Evolutionary conservation across 352 stramenopile species (phyloP).

Genomic region (Phytopythium chamaehyphon): DNA sequence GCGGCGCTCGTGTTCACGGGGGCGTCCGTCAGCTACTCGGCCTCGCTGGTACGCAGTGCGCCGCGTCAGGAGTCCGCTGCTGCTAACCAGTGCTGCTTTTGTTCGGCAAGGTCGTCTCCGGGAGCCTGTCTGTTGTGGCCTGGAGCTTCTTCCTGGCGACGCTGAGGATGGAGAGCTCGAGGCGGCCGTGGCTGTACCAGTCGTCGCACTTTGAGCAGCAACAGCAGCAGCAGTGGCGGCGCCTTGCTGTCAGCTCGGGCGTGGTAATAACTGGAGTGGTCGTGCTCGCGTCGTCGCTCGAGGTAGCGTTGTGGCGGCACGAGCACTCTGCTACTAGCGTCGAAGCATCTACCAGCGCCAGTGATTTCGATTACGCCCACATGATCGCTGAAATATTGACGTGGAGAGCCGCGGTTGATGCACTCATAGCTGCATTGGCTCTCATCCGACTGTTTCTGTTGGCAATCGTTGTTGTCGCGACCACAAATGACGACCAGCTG

Average conservation of each 20-base stretch:
- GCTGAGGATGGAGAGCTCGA: conserved; percentile 3
- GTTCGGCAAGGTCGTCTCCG: background rate
- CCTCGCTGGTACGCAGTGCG: background rate
- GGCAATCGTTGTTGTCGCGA: background rate
- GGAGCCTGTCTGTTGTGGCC: conserved; percentile 1
- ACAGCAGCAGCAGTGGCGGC: conserved; percentile 1
- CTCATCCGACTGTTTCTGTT: background rate
- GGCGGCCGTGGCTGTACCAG: conserved; percentile 2
- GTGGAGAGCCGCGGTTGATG: conserved; percentile 3
- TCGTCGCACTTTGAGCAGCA: background rate
- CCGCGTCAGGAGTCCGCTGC: background rate
- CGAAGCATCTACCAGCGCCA: background rate
- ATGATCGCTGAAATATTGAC: background rate
- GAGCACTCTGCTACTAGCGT: background rate
- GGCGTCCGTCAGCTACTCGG: background rate
- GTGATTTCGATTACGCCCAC: background rate
- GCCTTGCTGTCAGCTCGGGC: background rate
- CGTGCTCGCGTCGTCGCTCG: background rate
- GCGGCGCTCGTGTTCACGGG: background rate
- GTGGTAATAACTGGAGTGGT: background rate
- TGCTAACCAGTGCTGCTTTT: background rate
- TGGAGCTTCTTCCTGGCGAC: conserved; percentile 5
- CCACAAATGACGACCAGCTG: background rate
- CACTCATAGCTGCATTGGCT: background rate
- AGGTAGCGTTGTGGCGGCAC: conserved; percentile 1